phyloP scores from a whole-genome alignment of 2,329 filamentous ascomycete genomes.

The Cercospora sp. region DNA sequence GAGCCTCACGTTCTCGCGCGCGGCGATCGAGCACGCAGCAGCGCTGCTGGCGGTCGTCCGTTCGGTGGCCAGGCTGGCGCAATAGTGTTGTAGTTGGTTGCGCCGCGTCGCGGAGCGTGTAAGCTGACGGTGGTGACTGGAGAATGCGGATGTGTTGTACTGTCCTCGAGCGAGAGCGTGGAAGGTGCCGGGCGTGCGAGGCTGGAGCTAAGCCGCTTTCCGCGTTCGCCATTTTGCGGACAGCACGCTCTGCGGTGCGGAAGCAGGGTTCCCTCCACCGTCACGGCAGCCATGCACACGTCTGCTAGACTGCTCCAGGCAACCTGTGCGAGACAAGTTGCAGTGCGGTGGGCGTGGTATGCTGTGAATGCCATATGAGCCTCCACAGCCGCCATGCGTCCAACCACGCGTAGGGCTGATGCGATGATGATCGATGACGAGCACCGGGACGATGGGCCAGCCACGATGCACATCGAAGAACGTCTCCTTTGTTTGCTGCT shows the following conservation, averaged over 20 bases:
- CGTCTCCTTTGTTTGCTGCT: background rate
- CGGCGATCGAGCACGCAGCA: slow-evolving; percentile 1
- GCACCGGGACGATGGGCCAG: background rate
- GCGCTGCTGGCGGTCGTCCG: background rate
- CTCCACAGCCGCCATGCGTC: background rate
- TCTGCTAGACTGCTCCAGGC: background rate
- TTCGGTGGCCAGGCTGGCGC: background rate
- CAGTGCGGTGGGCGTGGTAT: background rate
- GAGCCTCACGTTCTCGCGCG: background rate
- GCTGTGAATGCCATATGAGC: background rate
- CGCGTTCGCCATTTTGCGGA: background rate
- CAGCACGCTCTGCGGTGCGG: background rate
- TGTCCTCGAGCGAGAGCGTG: background rate
- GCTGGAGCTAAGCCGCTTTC: background rate
- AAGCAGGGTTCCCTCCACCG: background rate
- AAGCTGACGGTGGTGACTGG: background rate
- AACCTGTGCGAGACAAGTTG: background rate
- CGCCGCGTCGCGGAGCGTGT: background rate
- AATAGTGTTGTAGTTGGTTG: background rate
- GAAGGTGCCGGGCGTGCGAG: background rate
- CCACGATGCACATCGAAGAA: background rate
- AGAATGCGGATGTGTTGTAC: background rate
- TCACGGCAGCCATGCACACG: background rate
- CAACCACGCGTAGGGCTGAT: slow-evolving; percentile 3
- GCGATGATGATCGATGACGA: slow-evolving; percentile 7